Evolutionary conservation across 192 early-diverging fungal species (phyloP).

Genomic region (Backusella luteola): DNA sequence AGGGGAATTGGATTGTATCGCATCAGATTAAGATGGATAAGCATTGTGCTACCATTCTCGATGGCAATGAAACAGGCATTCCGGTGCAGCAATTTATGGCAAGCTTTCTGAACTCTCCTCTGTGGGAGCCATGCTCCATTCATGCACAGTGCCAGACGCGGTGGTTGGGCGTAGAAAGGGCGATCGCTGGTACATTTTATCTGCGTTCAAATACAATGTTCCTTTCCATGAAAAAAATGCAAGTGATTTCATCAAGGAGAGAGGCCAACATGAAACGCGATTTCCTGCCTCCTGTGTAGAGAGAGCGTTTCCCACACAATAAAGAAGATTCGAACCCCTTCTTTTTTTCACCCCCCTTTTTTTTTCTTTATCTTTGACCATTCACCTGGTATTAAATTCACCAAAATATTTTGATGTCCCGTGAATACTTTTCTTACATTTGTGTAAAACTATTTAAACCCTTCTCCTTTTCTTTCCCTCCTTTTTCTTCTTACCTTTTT

Average conservation of each 20-base stretch:
- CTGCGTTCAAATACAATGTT: background rate
- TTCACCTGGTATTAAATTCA: background rate
- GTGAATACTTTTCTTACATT: background rate
- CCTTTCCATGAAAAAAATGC: background rate
- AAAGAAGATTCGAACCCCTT: background rate
- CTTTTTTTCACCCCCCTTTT: background rate
- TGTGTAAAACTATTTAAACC: background rate
- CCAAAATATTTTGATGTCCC: background rate
- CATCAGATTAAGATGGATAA: slow-evolving; percentile 2
- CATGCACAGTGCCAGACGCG: background rate
- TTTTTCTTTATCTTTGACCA: background rate
- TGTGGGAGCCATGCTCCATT: background rate
- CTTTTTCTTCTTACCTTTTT: background rate
- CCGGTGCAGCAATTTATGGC: background rate
- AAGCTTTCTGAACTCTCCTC: background rate
- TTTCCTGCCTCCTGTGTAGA: slow-evolving; percentile 13
- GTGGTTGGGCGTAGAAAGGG: background rate
- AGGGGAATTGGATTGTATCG: background rate
- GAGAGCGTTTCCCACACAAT: background rate
- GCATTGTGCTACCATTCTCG: background rate
- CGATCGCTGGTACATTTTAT: background rate
- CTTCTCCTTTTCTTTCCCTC: background rate
- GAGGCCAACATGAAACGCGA: slow-evolving; percentile 26
- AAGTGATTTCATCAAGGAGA: slow-evolving; percentile 20
- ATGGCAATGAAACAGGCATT: background rate